Evolutionary conservation across 2,329 filamentous ascomycete genomes (phyloP).

Genomic region (Trichophyton mentagrophytes): DNA sequence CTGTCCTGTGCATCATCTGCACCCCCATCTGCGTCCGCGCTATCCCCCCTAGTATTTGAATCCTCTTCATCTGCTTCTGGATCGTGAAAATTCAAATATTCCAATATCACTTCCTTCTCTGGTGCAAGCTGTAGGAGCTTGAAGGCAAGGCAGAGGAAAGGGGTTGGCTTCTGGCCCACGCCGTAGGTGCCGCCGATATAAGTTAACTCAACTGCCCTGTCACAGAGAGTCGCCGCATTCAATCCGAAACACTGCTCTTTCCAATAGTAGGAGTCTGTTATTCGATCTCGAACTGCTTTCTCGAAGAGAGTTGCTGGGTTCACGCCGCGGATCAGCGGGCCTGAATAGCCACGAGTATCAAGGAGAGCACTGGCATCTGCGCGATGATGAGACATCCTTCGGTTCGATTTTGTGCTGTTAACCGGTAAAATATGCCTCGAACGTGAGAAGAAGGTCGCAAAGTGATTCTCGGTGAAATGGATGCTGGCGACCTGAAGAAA

Average conservation of each 20-base stretch:
- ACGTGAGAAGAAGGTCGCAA: too few species aligned
- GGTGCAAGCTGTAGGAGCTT: conserved; percentile 86
- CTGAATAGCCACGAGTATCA: conserved; percentile 75
- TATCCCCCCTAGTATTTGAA: not conserved
- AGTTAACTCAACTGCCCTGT: conserved; percentile 72
- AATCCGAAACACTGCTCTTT: conserved; percentile 97
- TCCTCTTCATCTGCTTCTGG: conserved; percentile 45
- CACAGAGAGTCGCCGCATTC: conserved; percentile 67
- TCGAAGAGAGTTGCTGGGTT: conserved; percentile 95
- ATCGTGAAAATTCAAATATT: conserved; percentile 66
- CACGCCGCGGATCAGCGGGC: conserved; percentile 68
- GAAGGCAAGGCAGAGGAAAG: conserved; percentile 87
- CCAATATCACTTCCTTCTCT: conserved; percentile 60
- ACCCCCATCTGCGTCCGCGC: not conserved
- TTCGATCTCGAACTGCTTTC: conserved; percentile 88
- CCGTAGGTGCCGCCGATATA: conserved; percentile 86
- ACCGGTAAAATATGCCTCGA: not conserved
- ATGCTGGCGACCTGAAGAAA: too few species aligned
- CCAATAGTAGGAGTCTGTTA: conserved; percentile 93
- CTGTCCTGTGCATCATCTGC: conserved; percentile 14
- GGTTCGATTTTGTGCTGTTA: not conserved
- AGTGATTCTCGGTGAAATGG: not conserved
- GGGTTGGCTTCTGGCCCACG: conserved; percentile 66
- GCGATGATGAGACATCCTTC: conserved; percentile 44
- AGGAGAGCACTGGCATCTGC: conserved; percentile 68